Evolutionary conservation across 164 flowering plant species (phyloP).

Genomic region (Liquidambar formosana): DNA sequence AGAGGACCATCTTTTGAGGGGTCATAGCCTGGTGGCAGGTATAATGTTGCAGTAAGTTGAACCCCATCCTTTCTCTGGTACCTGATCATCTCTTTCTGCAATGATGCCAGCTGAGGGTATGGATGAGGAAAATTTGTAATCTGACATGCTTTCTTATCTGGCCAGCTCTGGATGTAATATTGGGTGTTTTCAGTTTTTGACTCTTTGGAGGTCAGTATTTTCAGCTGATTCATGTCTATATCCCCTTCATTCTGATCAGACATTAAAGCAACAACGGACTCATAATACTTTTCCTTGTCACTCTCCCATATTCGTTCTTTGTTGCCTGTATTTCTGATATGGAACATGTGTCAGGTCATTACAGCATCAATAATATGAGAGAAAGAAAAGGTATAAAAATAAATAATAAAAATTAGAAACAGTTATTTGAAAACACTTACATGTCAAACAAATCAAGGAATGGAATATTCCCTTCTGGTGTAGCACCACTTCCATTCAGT

Average conservation of each 20-base stretch:
- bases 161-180: constrained; percentile 72
- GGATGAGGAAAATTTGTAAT: constrained; percentile 95
- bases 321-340: constrained; percentile 82
- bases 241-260: constrained; percentile 89
- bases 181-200: constrained; percentile 97
- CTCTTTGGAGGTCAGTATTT: constrained; percentile 87
- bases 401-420: neutral
- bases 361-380: neutral
- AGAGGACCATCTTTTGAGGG: constrained; percentile 90
- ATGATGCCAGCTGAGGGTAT: constrained; percentile 83
- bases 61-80: constrained; percentile 95
- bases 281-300: constrained; percentile 82
- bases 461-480: constrained; percentile 94
- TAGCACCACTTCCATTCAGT: constrained; percentile 95
- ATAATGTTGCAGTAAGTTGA: constrained; percentile 93
- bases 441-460: constrained; percentile 93
- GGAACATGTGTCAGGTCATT: constrained; percentile 24
- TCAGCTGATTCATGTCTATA: constrained; percentile 57
- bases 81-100: constrained; percentile 94
- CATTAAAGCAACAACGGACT: constrained; percentile 89
- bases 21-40: constrained; percentile 90
- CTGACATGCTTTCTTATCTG: constrained; percentile 66
- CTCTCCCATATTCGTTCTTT: constrained; percentile 98
- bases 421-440: constrained; percentile 44
- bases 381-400: constrained; percentile 9